Percentiles rank a stretch among this genome's conserved stretches.
Evolutionary conservation across 2,329 filamentous ascomycete genomes (phyloP).

Genomic region (Nigrospora osmanthi): DNA sequence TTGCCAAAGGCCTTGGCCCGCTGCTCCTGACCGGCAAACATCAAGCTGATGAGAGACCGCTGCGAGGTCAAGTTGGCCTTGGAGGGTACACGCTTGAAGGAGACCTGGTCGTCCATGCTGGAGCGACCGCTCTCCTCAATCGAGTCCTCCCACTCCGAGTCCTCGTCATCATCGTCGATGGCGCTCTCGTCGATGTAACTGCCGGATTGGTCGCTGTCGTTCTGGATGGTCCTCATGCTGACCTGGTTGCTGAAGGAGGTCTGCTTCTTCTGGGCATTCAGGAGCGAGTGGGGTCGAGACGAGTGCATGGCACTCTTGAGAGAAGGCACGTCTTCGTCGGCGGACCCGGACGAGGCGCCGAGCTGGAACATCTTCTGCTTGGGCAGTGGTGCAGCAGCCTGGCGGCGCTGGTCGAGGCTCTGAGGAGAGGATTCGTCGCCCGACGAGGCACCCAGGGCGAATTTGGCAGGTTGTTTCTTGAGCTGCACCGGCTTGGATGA

Average conservation of each 20-base stretch:
- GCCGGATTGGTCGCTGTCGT: constrained; percentile 45
- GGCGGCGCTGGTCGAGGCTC: constrained; percentile 36
- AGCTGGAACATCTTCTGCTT: constrained; percentile 41
- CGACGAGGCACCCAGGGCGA: constrained; percentile 70
- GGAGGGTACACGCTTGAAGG: constrained; percentile 90
- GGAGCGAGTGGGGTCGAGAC: constrained; percentile 31
- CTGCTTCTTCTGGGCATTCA: constrained; percentile 58
- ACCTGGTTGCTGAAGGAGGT: constrained; percentile 77
- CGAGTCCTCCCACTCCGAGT: constrained; percentile 55
- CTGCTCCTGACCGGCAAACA: constrained; percentile 62
- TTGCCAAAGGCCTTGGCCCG: constrained; percentile 30
- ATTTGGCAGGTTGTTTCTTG: constrained; percentile 53
- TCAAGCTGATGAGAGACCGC: constrained; percentile 80
- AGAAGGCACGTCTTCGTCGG: constrained; percentile 69
- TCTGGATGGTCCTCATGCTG: constrained; percentile 58
- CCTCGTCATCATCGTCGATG: constrained; percentile 65
- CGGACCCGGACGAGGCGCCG: constrained; percentile 52
- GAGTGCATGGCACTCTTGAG: constrained; percentile 47
- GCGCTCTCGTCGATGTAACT: constrained; percentile 74
- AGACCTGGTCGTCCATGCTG: constrained; percentile 69
- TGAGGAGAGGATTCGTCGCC: constrained; percentile 69
- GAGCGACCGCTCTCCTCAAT: constrained; percentile 77
- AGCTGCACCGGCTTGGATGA: constrained; percentile 60
- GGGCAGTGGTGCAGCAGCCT: constrained; percentile 19
- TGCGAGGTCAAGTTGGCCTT: constrained; percentile 76